Conservation (phyloP, 148 eudicot species). For the Nepenthes mirabilis region DNA sequence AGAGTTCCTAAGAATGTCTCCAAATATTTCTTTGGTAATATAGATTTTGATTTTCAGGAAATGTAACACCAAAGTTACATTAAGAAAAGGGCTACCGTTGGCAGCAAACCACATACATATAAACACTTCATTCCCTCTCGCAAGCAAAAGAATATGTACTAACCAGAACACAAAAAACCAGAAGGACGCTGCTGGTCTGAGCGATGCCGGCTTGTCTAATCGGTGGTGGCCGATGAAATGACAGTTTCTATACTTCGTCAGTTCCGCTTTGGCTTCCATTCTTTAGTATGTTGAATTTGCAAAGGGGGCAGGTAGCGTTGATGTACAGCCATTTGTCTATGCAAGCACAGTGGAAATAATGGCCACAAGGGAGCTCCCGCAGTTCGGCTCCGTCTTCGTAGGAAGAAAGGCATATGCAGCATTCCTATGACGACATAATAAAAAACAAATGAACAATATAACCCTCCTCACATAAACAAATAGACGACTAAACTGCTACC, state of each 20-base stretch:
- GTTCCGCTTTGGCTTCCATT: constrained; percentile 48
- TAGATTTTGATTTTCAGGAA: too few species aligned
- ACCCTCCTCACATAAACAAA: not conserved
- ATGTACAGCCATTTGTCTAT: constrained; percentile 84
- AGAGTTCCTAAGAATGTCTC: too few species aligned
- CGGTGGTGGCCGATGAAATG: too few species aligned
- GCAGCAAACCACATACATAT: too few species aligned
- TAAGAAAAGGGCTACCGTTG: too few species aligned
- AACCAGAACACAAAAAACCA: too few species aligned
- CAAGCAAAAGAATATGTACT: too few species aligned
- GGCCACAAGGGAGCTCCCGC: constrained; percentile 84
- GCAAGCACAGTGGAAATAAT: constrained; percentile 74
- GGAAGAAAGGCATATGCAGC: constrained; percentile 62
- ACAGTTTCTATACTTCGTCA: constrained; percentile 38
- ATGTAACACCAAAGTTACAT: too few species aligned
- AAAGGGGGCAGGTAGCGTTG: constrained; percentile 90
- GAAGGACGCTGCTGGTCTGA: too few species aligned
- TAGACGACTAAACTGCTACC: not conserved
- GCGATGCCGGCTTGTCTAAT: too few species aligned
- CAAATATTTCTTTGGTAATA: too few species aligned
- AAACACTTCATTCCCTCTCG: too few species aligned
- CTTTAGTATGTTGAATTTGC: constrained; percentile 81
- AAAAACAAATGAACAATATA: not conserved
- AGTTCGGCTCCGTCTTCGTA: constrained; percentile 76
- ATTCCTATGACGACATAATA: constrained; percentile 34